Base-by-base conservation (phyloP, 495 filamentous ascomycete genomes). In the Hyphodiscus hymeniophilus region DNA sequence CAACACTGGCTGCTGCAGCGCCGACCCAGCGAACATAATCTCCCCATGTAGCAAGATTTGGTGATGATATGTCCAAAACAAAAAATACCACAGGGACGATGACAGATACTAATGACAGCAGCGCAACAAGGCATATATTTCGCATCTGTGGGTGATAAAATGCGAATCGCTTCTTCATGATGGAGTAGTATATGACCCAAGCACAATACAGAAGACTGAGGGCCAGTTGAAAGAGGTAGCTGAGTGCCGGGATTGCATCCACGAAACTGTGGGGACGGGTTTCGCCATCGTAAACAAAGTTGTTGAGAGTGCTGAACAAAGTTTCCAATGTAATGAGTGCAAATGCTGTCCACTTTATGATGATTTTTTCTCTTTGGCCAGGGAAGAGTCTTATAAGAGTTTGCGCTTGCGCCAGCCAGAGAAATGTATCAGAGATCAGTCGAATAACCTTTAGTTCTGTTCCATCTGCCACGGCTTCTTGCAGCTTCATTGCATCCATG, bases 341-440 rank as follows among this genome's bases (percentile, higher is more conserved):
- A 65, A 97, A 95, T 1, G 89, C 92, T 7, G 88, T 84, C 92
- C 92, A 98, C 67, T 96, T 97, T 68, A 98, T 98, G 59, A 96
- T 85, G 17, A 97, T 79, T 66, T 96, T 97, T 63, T 98, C 92
- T 52, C 94, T 89, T 58, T 96, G 89, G 21, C 92, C 85, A 15
- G 94, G 94, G 58, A 98, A 98, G 0, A 98, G 69, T 39, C 92
- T 81, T 59, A 98, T 95, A 39, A 98, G 69, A 0, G 92, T 98
- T 63, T 98, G 92, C 0, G 94, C 90, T 65, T 98, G 92, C 1
- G 92, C 92, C 45, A 97, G 79, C 92, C 92, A 98, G 10, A 98
- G 75, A 57, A 95, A 96, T 0, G 90, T 86, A 61, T 94, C 88
- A 3, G 89, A 95, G 42, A 98, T 85, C 48, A 96, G 78, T 50